Percentiles rank a stretch among this genome's conserved stretches.
These are phyloP conservation scores for Vitellaria paradoxa DNA, from an alignment of 179 eudicot species.

Conservation along the genomic window DNA sequence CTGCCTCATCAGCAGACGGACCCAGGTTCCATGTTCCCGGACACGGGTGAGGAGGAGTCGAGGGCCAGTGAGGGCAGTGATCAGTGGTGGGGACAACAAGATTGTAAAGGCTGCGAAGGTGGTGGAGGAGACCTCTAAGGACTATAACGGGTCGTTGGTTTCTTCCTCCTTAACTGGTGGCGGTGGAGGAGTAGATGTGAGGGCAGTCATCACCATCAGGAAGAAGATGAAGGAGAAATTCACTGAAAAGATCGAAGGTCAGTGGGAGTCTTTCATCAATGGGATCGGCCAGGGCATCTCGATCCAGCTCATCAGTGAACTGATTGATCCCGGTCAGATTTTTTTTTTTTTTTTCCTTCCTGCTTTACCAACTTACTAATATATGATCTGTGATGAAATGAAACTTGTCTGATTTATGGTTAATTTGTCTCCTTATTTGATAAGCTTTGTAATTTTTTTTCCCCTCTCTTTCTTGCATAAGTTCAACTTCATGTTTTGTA, in stretches of 20 bases:
- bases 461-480: neutral
- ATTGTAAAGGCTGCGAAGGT: conserved; percentile 21
- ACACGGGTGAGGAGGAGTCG: neutral
- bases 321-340: conserved; percentile 68
- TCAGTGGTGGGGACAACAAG: conserved; percentile 54
- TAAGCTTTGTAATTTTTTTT: no score
- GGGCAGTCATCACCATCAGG: conserved; percentile 62
- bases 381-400: neutral
- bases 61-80: conserved; percentile 47
- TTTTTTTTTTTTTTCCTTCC: neutral
- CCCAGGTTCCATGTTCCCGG: conserved; percentile 8
- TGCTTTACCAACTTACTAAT: neutral
- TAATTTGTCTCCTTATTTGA: neutral
- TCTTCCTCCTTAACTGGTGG: conserved; percentile 18
- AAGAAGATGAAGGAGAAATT: conserved; percentile 71
- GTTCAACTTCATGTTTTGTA: no score
- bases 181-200: conserved; percentile 39
- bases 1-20: neutral
- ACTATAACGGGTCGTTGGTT: conserved; percentile 19
- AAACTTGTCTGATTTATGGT: neutral
- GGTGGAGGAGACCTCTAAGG: conserved; percentile 10
- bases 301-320: conserved; percentile 74
- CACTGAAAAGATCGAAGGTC: conserved; percentile 65
- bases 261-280: conserved; percentile 58
- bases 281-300: conserved; percentile 68